These are phyloP conservation scores for Quaeritorhiza haematococci DNA, from an alignment of 371 early-diverging fungal genomes.

Conservation along the genomic window DNA sequence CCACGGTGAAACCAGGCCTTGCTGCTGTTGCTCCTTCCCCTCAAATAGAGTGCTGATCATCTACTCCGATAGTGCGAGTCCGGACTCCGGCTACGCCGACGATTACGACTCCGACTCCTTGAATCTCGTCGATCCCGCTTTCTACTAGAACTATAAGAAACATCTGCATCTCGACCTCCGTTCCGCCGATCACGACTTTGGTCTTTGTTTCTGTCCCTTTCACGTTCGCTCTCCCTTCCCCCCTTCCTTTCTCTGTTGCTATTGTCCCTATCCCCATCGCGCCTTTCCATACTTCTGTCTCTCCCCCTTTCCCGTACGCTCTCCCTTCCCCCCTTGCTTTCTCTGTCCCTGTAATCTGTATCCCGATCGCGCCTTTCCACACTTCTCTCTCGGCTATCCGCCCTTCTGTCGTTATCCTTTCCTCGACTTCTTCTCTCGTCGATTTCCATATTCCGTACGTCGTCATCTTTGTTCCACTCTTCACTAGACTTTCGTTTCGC, in stretches of 20 bases:
- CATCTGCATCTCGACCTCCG: too few relatives aligned
- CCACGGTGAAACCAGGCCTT: too few relatives aligned
- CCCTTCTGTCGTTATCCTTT: not conserved
- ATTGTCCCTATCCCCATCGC: not conserved
- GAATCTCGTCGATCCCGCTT: too few relatives aligned
- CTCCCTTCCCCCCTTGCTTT: not conserved
- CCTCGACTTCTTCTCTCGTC: not conserved
- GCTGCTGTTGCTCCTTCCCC: too few relatives aligned
- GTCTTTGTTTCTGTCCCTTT: too few relatives aligned
- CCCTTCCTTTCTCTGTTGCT: not conserved
- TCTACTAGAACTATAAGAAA: too few relatives aligned
- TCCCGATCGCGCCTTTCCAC: not conserved
- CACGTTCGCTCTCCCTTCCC: not conserved
- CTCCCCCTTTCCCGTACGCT: not conserved
- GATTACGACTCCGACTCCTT: too few relatives aligned
- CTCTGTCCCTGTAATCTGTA: not conserved
- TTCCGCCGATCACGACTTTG: too few relatives aligned
- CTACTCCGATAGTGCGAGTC: too few relatives aligned
- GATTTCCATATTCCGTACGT: too few relatives aligned
- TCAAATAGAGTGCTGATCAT: too few relatives aligned
- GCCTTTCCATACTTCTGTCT: not conserved
- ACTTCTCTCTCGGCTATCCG: not conserved
- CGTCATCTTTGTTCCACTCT: not conserved
- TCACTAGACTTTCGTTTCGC: not conserved
- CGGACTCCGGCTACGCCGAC: too few relatives aligned